Evolutionary conservation across 768 basidiomycete genomes (phyloP).

Genomic region (Tulasnella sp.): DNA sequence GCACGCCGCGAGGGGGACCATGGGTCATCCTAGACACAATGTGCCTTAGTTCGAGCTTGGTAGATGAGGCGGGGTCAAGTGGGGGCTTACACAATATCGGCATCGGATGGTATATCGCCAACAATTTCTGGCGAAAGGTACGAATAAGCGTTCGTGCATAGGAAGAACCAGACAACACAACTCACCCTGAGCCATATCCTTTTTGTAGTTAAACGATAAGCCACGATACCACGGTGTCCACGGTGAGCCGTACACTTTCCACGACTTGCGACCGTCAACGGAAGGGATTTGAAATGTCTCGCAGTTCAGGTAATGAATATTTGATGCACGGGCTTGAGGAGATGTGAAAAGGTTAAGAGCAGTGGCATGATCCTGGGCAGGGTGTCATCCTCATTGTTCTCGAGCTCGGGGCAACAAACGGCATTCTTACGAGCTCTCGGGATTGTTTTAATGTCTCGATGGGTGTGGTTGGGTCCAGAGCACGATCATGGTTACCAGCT

Average conservation of each 20-base stretch:
- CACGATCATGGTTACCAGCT: conserved; percentile 37
- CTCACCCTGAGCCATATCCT: conserved; percentile 18
- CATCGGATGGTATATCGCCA: conserved; percentile 6
- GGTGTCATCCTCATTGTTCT: neutral
- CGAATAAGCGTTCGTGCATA: neutral
- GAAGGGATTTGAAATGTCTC: conserved; percentile 32
- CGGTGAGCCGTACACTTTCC: conserved; percentile 36
- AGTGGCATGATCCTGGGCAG: conserved; percentile 24
- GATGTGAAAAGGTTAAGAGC: conserved; percentile 20
- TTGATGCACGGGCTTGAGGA: neutral
- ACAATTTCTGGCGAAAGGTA: conserved; percentile 22
- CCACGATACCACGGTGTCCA: conserved; percentile 32
- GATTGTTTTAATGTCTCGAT: neutral
- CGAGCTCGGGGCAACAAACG: neutral
- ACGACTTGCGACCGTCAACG: conserved; percentile 29
- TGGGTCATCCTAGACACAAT: conserved; percentile 21
- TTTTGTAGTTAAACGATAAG: conserved; percentile 32
- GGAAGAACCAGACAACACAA: neutral
- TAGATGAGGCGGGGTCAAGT: neutral
- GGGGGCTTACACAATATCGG: conserved; percentile 26
- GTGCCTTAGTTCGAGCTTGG: neutral
- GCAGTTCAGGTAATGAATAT: conserved; percentile 34
- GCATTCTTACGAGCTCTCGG: neutral
- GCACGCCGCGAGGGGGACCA: conserved; percentile 26
- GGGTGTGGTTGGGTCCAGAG: neutral